Percentiles rank a stretch among this genome's conserved stretches.
Evolutionary conservation across 805 yeast species (phyloP).

Genomic region (Wickerhamiella azymoides): DNA sequence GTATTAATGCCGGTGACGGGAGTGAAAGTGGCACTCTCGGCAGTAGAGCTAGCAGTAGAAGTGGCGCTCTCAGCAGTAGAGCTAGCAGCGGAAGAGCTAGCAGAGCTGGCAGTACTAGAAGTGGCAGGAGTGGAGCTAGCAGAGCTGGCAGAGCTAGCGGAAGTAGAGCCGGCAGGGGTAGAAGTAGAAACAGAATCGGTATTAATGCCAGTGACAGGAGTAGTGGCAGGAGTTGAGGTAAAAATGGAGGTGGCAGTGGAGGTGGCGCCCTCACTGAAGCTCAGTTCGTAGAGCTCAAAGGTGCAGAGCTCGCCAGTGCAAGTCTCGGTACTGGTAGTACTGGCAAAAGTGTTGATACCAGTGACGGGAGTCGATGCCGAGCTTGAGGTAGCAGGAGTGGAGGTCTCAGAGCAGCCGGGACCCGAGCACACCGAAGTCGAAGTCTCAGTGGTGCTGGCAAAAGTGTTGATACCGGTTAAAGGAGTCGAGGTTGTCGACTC

Average conservation of each 20-base stretch:
- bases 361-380: no score
- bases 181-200: neutral
- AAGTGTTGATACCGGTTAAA: neutral
- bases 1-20: neutral
- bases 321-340: no score
- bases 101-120: neutral
- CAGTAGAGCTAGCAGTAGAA: neutral
- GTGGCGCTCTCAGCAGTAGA: no score
- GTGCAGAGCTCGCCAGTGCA: no score
- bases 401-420: neutral
- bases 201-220: no score
- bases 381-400: neutral
- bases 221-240: neutral
- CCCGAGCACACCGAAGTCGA: no score
- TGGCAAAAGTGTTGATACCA: no score
- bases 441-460: neutral
- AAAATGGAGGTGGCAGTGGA: neutral
- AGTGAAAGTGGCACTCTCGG: no score
- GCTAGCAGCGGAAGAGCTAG: no score
- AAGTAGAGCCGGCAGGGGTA: neutral
- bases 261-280: neutral
- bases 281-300: no score
- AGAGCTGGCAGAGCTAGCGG: neutral
- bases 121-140: neutral
- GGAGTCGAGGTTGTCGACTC: no score